Base-by-base conservation (phyloP, 768 basidiomycete species). In the Sarcomyxa edulis region DNA sequence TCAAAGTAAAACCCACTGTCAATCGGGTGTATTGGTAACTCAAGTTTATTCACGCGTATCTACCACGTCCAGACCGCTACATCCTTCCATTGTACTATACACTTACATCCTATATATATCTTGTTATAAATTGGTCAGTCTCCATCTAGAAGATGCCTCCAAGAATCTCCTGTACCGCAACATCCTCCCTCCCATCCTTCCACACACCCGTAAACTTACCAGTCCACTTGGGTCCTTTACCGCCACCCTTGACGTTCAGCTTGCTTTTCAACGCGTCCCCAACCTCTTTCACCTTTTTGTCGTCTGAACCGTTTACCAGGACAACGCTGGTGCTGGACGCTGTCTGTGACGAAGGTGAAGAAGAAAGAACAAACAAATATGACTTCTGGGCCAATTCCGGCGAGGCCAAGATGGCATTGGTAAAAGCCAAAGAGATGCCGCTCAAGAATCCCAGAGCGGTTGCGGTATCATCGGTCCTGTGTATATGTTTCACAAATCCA, bases 221-320 rank as follows among this genome's bases (percentile, higher is more conserved):
- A 44, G 85, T 87, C 81, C 86, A 89, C 48, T 72, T 74, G 12
- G 62, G 47, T 2, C 84, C 86, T 51, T 83, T 87, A 4, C 87
- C 85, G 8, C 88, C 88, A 6, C 88, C 88, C 61, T 81, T 90
- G 32, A 84, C 66, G 7, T 66, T 65, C 20, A 84, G 61, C 46
- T 70, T 77, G 4, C 59, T 52, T 54, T 76, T 85, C 29, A 84
- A 53, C 18, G 54, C 63, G 3, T 78, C 78, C 3, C 83, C 82
- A 2, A 59, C 61, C 44, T 60, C 65, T 56, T 80, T 84, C 12
- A 85, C 80, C 7, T 59, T 61, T 36, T 71, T 64, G 25, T 79
- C 79, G 20, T 79, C 74, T 4, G 72, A 71, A 1, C 84, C 81
- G 37, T 80, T 53, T 9, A 84, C 58, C 23, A 88, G 55, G 16